Conservation (phyloP, 164 flowering plant genomes). For the Vitis cinerea region DNA sequence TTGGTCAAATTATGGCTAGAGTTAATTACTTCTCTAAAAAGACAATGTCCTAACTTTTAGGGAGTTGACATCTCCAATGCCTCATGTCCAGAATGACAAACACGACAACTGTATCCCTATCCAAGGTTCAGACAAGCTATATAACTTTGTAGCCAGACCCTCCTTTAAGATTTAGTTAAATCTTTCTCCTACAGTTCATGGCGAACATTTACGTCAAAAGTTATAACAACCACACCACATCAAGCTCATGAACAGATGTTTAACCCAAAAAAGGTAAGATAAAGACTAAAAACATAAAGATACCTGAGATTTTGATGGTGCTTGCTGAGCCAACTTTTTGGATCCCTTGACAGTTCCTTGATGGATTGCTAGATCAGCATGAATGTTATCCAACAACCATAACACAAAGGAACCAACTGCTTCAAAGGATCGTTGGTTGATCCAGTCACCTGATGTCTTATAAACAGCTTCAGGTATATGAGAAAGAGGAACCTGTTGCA, state of each 20-base stretch:
- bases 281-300: not conserved
- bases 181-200: not conserved
- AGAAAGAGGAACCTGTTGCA: constrained; percentile 37
- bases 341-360: constrained; percentile 33
- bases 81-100: too few species aligned
- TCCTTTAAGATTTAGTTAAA: too few species aligned
- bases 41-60: too few species aligned
- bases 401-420: constrained; percentile 39
- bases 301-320: constrained; percentile 49
- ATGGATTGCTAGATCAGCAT: constrained; percentile 35
- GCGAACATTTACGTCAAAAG: not conserved
- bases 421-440: constrained; percentile 28
- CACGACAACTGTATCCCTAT: too few species aligned
- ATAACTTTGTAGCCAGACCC: too few species aligned
- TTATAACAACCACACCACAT: not conserved
- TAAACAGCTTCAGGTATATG: constrained; percentile 37
- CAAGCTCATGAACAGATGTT: not conserved
- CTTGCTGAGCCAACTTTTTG: constrained; percentile 34
- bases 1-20: too few species aligned
- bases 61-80: too few species aligned
- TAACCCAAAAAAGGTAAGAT: not conserved
- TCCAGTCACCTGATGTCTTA: constrained; percentile 49
- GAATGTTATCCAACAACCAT: constrained; percentile 41
- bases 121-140: too few species aligned
- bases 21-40: too few species aligned